Percentiles rank a stretch among this genome's conserved stretches.
Evolutionary conservation across 2,329 filamentous ascomycete species (phyloP).

Genomic region (Aschersonia sp.): DNA sequence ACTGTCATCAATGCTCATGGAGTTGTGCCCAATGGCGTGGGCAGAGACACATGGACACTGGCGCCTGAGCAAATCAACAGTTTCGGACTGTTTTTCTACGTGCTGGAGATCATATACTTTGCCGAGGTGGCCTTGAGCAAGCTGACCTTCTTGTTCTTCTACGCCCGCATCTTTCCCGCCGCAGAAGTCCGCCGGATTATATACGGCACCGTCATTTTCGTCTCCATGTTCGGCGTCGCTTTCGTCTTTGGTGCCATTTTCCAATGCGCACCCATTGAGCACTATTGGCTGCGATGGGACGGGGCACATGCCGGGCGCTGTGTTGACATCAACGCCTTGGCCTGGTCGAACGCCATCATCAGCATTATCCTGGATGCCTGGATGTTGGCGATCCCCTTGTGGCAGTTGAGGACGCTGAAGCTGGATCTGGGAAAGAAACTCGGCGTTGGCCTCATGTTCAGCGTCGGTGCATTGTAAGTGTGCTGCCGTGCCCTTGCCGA

Average conservation of each 20-base stretch:
- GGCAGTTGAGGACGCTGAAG: conserved; percentile 25
- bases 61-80: conserved; percentile 22
- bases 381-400: conserved; percentile 36
- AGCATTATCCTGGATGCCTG: conserved; percentile 37
- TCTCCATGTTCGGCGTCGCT: conserved; percentile 21
- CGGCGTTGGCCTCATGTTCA: conserved; percentile 35
- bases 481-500: background rate
- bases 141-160: conserved; percentile 38
- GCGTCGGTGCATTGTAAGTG: conserved; percentile 30
- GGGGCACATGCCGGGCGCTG: conserved; percentile 31
- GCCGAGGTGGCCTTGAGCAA: conserved; percentile 30
- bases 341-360: conserved; percentile 36
- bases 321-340: conserved; percentile 31
- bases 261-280: conserved; percentile 34
- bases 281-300: conserved; percentile 40
- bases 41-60: conserved; percentile 36
- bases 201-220: conserved; percentile 25
- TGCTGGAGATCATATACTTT: conserved; percentile 31
- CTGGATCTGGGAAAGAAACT: conserved; percentile 33
- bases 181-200: conserved; percentile 22
- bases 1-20: conserved; percentile 16
- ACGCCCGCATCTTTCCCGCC: conserved; percentile 36
- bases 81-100: conserved; percentile 28
- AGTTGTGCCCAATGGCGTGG: conserved; percentile 25
- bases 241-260: conserved; percentile 31